phyloP scores from a whole-genome alignment of 1,284 basidiomycete species.

The Tilletia setariae region DNA sequence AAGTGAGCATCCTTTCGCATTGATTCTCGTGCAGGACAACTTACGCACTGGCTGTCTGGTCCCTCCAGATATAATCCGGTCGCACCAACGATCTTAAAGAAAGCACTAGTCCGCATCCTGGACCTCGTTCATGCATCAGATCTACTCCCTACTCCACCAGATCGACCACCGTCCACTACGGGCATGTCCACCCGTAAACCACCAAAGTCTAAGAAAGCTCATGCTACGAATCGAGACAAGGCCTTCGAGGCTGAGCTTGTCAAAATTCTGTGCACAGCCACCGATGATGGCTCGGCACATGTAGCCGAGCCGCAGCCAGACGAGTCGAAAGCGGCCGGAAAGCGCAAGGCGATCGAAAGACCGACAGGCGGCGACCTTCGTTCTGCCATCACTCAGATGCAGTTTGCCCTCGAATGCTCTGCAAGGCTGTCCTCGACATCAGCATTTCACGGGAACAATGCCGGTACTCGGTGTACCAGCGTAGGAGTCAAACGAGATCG shows the following conservation, averaged over 20 bases:
- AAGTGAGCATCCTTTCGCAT: conserved; percentile 55
- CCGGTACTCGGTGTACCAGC: conserved; percentile 56
- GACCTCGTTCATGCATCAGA: conserved; percentile 15
- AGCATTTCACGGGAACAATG: conserved; percentile 1
- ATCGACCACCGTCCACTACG: not conserved
- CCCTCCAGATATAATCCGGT: conserved; percentile 72
- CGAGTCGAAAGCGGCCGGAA: not conserved
- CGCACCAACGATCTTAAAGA: conserved; percentile 76
- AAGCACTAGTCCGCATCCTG: conserved; percentile 65
- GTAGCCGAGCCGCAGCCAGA: no score
- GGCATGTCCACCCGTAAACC: not conserved
- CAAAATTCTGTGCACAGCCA: not conserved
- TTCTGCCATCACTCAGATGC: conserved; percentile 10
- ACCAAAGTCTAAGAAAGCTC: not conserved
- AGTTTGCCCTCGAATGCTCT: not conserved
- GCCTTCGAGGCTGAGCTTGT: conserved; percentile 5
- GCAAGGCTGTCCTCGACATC: not conserved
- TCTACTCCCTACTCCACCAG: not conserved
- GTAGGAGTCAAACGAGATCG: conserved; percentile 28
- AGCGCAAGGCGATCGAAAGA: not conserved
- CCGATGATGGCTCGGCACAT: not conserved
- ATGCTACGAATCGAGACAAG: not conserved
- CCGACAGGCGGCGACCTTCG: conserved; percentile 3
- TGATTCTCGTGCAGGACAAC: not conserved
- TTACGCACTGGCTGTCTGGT: not conserved